phyloP scores from a whole-genome alignment of 1,284 basidiomycete species.

The Trichosporon asahii region DNA sequence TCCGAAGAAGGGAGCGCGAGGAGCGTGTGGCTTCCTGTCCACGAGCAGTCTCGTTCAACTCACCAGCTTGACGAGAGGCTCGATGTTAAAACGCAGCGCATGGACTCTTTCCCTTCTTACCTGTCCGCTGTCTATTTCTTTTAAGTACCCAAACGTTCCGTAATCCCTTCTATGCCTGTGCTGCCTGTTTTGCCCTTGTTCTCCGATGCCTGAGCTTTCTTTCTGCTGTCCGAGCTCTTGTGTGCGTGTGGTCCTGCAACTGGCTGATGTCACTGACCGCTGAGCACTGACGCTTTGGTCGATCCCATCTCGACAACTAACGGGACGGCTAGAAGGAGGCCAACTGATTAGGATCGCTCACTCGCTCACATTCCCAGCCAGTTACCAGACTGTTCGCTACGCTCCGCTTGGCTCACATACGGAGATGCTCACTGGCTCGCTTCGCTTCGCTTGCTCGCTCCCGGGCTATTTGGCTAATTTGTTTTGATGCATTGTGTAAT shows the following conservation, averaged over 20 bases:
- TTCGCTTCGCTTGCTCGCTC: neutral
- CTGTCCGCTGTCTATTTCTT: neutral
- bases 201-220: neutral
- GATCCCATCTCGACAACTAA: neutral
- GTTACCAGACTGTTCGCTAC: neutral
- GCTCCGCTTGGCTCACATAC: neutral
- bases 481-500: constrained; percentile 25
- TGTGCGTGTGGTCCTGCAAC: neutral
- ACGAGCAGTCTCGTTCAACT: neutral
- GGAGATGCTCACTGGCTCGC: too few species aligned
- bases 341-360: too few species aligned
- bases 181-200: neutral
- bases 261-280: neutral
- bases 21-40: too few species aligned
- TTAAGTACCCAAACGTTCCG: neutral
- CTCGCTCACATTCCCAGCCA: neutral
- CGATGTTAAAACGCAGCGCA: neutral
- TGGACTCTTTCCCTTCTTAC: neutral
- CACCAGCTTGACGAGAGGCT: neutral
- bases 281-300: neutral
- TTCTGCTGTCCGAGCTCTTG: neutral
- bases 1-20: neutral
- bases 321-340: too few species aligned
- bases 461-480: neutral
- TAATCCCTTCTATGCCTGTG: constrained; percentile 3